A percentile compares a stretch with the other conserved stretches of the same genome.
These are phyloP conservation scores for Arthrobotrys entomopaga DNA, from an alignment of 2,329 filamentous ascomycete genomes.

Conservation along the genomic window DNA sequence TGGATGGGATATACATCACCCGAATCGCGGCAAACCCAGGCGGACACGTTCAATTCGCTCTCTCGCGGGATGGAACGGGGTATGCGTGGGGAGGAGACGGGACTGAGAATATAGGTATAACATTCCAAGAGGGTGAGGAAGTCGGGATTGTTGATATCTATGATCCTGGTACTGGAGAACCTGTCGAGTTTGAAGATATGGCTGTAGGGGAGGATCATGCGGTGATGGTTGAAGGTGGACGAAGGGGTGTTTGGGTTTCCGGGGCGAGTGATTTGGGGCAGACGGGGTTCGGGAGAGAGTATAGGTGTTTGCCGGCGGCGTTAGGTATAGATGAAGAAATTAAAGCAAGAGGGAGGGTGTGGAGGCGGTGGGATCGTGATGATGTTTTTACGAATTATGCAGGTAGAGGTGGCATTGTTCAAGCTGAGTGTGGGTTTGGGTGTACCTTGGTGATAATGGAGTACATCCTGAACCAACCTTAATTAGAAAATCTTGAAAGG, in stretches of 20 bases:
- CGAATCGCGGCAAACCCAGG: constrained; percentile 17
- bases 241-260: constrained; percentile 22
- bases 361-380: constrained; percentile 11
- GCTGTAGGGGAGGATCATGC: constrained; percentile 36
- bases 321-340: constrained; percentile 14
- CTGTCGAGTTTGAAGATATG: constrained; percentile 18
- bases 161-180: neutral
- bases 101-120: constrained; percentile 34
- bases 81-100: constrained; percentile 50
- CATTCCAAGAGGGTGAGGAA: constrained; percentile 11
- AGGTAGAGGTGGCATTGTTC: neutral
- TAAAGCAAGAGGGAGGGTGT: neutral
- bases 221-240: constrained; percentile 16
- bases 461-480: too few relatives aligned
- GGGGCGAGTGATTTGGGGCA: constrained; percentile 44
- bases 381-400: neutral
- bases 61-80: constrained; percentile 27
- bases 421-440: constrained; percentile 35
- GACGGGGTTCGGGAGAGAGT: constrained; percentile 34
- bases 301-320: constrained; percentile 32
- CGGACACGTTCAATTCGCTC: constrained; percentile 31
- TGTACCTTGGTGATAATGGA: constrained; percentile 21
- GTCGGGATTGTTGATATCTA: constrained; percentile 31
- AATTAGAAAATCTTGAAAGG: too few relatives aligned
- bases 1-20: constrained; percentile 22